Conservation (phyloP, 768 basidiomycete genomes). For the Basidioascus undulatus region DNA sequence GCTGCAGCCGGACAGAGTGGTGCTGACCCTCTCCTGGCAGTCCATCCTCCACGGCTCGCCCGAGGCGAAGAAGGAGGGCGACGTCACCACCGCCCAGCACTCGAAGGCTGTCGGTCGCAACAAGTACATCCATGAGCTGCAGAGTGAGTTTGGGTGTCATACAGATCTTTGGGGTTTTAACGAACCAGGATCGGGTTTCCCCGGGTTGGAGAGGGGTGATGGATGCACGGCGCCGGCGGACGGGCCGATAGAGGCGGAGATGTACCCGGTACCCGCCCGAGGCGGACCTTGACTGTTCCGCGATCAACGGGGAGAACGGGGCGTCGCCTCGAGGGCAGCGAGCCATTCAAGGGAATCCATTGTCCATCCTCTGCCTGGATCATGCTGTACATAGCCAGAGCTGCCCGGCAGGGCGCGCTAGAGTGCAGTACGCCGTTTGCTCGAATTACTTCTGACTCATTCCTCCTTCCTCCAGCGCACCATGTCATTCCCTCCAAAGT, state of each 20-base stretch:
- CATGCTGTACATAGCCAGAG: too few species aligned
- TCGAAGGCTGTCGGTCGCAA: constrained; percentile 66
- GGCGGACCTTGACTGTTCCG: background rate
- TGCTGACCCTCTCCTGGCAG: too few species aligned
- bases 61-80: constrained; percentile 63
- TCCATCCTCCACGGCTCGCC: constrained; percentile 79
- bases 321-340: background rate
- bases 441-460: background rate
- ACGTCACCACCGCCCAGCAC: constrained; percentile 43
- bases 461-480: constrained; percentile 35
- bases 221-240: background rate
- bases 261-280: background rate
- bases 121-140: constrained; percentile 79
- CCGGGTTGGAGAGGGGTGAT: background rate
- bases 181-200: too few species aligned
- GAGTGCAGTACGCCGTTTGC: constrained; percentile 2
- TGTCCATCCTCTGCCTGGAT: background rate
- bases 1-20: too few species aligned
- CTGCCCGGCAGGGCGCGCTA: too few species aligned
- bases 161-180: too few species aligned
- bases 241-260: background rate
- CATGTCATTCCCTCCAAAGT: constrained; percentile 55
- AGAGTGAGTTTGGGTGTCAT: constrained; percentile 29
- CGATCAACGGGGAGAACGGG: background rate
- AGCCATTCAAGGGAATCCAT: background rate